These are phyloP conservation scores for Bassia scoparia DNA, from an alignment of 148 eudicot species.

Conservation along the genomic window DNA sequence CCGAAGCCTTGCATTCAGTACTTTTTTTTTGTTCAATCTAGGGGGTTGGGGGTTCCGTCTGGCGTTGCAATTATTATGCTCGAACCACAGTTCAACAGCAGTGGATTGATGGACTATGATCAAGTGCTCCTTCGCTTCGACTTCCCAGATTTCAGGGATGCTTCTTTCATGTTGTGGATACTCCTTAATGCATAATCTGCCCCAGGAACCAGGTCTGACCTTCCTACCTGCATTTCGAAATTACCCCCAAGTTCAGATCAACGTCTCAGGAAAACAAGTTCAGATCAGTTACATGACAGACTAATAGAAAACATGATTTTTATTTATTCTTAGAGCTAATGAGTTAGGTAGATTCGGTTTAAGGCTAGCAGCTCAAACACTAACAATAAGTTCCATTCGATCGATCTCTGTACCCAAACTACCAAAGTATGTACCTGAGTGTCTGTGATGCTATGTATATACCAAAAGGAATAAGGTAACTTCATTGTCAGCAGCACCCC, in stretches of 20 bases:
- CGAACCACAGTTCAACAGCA: conserved; percentile 32
- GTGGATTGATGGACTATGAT: conserved; percentile 36
- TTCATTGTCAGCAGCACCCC: too few species aligned
- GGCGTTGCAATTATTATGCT: conserved; percentile 23
- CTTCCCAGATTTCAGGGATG: conserved; percentile 80
- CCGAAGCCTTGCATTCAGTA: neutral
- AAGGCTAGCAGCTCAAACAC: too few species aligned
- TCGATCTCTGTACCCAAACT: too few species aligned
- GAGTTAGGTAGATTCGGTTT: too few species aligned
- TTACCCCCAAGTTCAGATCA: neutral
- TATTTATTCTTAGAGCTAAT: too few species aligned
- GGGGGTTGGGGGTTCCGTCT: neutral
- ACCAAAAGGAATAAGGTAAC: too few species aligned
- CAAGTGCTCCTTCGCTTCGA: conserved; percentile 33
- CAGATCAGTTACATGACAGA: too few species aligned
- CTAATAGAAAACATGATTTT: too few species aligned
- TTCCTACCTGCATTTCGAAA: conserved; percentile 60
- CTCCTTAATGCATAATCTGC: conserved; percentile 77
- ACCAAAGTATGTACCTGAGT: too few species aligned
- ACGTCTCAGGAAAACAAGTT: too few species aligned
- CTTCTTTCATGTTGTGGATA: conserved; percentile 89
- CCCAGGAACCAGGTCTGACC: conserved; percentile 58
- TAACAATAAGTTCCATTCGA: too few species aligned
- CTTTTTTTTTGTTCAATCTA: neutral
- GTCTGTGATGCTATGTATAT: too few species aligned